phyloP scores from a whole-genome alignment of 345 rosid species.

The Trapa bicornis region DNA sequence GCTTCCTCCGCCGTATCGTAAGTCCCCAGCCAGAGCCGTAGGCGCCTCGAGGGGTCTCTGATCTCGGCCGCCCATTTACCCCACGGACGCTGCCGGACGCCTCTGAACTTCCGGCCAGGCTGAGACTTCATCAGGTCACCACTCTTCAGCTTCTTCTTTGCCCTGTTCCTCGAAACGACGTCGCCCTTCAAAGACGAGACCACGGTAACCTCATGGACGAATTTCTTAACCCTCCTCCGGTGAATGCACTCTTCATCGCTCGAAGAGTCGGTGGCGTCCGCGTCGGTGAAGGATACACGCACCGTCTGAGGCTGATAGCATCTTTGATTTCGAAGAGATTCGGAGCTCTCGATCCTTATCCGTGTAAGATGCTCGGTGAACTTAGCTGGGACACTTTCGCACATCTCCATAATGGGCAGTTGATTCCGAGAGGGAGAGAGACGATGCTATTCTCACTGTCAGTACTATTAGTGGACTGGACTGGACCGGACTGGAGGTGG shows the following conservation, averaged over 20 bases:
- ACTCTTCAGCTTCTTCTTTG: background rate
- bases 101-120: conserved; percentile 53
- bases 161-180: conserved; percentile 8
- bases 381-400: background rate
- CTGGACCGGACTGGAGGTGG: no score
- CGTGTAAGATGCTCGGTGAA: background rate
- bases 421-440: no score
- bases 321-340: background rate
- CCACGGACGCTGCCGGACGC: conserved; percentile 94
- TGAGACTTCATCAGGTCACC: conserved; percentile 4
- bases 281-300: conserved; percentile 72
- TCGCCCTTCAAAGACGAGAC: conserved; percentile 15
- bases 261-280: conserved; percentile 89
- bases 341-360: background rate
- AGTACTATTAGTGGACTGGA: no score
- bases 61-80: conserved; percentile 99
- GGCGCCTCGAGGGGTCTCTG: conserved; percentile 68
- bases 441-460: no score
- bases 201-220: conserved; percentile 56
- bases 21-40: conserved; percentile 85
- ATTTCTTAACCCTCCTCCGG: conserved; percentile 35
- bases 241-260: conserved; percentile 58
- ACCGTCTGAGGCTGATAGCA: conserved; percentile 23
- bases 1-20: conserved; percentile 93
- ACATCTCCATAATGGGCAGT: no score